Evolutionary conservation across 1,284 basidiomycete species (phyloP).

Genomic region (Puccinia polysora): DNA sequence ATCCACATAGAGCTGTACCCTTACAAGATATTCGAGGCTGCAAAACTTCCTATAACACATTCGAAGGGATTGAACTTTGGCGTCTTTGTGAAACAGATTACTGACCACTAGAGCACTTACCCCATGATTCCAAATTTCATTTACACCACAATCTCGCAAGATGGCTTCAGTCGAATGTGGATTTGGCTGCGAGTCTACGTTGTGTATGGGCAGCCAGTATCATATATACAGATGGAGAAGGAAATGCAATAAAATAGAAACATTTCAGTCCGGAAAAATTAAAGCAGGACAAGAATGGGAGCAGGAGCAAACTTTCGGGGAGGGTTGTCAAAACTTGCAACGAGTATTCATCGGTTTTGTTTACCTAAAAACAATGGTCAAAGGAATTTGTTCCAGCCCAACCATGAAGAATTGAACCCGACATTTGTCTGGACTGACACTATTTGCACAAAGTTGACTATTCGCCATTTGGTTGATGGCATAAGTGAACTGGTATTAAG

Average conservation of each 20-base stretch:
- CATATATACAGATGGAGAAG: neutral
- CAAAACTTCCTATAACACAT: too few relatives aligned
- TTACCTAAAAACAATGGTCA: too few relatives aligned
- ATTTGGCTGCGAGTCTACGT: neutral
- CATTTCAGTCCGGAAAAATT: neutral
- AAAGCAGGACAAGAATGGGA: neutral
- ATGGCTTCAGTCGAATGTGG: conserved; percentile 16
- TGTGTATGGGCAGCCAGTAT: neutral
- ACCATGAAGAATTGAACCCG: neutral
- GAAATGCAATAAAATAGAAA: neutral
- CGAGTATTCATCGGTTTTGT: conserved; percentile 2
- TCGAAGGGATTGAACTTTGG: too few relatives aligned
- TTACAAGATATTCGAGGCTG: too few relatives aligned
- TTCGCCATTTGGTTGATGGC: neutral
- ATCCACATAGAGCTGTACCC: too few relatives aligned
- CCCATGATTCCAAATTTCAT: neutral
- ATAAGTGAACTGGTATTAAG: conserved; percentile 19
- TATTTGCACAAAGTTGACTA: neutral
- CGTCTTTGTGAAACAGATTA: too few relatives aligned
- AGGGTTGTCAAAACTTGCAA: neutral
- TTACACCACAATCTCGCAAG: conserved; percentile 6
- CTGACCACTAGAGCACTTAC: too few relatives aligned
- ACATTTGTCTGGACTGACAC: neutral
- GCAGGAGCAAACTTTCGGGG: neutral
- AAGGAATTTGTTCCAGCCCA: too few relatives aligned